Conservation (phyloP, 306 rosid genomes). For the Ormosia emarginata region DNA sequence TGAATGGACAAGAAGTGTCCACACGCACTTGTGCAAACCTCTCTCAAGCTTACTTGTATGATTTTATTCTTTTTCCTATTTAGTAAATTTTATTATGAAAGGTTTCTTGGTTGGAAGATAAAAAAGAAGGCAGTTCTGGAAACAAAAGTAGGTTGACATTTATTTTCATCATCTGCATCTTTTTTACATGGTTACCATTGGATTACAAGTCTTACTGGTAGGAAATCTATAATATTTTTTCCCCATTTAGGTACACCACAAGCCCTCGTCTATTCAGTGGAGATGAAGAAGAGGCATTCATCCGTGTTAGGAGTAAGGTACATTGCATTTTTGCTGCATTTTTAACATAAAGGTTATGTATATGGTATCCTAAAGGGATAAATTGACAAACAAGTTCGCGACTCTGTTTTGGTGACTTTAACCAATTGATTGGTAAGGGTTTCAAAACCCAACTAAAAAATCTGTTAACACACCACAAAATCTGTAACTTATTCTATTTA, state of each 20-base stretch:
- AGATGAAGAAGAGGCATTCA: conserved; percentile 81
- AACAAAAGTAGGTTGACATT: neutral
- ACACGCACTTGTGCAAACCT: conserved; percentile 69
- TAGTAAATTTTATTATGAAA: neutral
- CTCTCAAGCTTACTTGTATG: conserved; percentile 76
- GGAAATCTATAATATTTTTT: neutral
- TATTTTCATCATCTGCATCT: conserved; percentile 12
- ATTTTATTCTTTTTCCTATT: conserved; percentile 9
- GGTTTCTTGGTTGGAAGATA: conserved; percentile 5
- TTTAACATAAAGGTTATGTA: neutral
- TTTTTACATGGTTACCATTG: neutral
- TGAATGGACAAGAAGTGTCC: conserved; percentile 72
- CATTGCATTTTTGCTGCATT: conserved; percentile 7
- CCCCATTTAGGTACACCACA: conserved; percentile 70
- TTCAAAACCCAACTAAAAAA: no score
- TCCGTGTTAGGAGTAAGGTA: conserved; percentile 84
- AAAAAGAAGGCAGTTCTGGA: neutral
- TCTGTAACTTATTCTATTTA: no score
- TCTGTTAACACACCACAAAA: no score
- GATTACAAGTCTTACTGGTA: neutral
- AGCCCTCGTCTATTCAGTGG: conserved; percentile 88
- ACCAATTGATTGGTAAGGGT: no score
- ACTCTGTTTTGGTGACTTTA: no score
- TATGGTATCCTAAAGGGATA: neutral
- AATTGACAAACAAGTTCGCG: no score